Base-by-base conservation (phyloP, 2,329 filamentous ascomycete genomes). In the Calonectria naviculata region DNA sequence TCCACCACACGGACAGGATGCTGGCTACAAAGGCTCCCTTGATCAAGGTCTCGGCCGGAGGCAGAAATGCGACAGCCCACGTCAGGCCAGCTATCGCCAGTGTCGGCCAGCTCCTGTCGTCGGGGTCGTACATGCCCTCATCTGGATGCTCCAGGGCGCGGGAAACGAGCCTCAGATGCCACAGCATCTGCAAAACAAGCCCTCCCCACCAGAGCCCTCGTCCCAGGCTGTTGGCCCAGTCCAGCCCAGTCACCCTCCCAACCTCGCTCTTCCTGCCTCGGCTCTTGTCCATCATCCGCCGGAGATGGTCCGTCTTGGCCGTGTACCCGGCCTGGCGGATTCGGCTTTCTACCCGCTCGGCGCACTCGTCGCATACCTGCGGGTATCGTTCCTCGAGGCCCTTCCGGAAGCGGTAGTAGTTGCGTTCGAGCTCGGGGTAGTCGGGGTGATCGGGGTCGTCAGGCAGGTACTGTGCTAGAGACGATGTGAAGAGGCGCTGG, bases 341-440 rank as follows among this genome's bases (percentile, higher is more conserved):
- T 71, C 91, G 89, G 41, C 89, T 85, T 73, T 93, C 90, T 26
- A 96, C 95, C 71, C 87, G 90, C 7, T 92, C 93, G 73, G 94
- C 93, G 82, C 97, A 99, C 54, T 90, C 87, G 73, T 89, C 89
- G 84, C 97, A 99, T 70, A 98, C 93, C 79, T 97, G 95, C 0
- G 97, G 97, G 80, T 98, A 98, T 61, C 93, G 90, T 77, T 91
- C 87, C 84, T 98, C 95, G 21, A 98, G 87, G 63, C 92, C 88
- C 72, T 87, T 88, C 72, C 92, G 92, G 81, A 93, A 97, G 41
- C 88, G 87, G 74, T 92, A 92, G 76, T 94, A 93, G 60, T 89
- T 89, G 66, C 87, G 88, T 81, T 95, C 93, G 73, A 92, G 92
- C 71, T 90, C 87, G 4, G 84, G 85, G 80, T 95, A 95, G 64